Conservation (phyloP, 83 land plant genomes). For the Diphasiastrum complanatum region DNA sequence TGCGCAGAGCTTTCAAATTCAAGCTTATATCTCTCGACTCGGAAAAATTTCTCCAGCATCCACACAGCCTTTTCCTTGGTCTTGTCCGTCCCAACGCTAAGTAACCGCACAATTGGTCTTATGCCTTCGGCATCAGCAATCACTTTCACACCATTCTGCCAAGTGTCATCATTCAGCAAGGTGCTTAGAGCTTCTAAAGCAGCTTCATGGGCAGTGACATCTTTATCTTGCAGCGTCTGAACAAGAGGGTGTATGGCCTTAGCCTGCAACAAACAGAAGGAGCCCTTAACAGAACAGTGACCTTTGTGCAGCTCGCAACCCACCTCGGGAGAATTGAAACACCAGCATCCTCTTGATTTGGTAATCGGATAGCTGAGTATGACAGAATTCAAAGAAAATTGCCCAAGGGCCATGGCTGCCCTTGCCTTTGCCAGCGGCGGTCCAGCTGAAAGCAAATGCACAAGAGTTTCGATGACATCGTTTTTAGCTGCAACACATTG, state of each 20-base stretch:
- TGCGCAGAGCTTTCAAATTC: conserved; percentile 47
- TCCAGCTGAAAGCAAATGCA: conserved; percentile 41
- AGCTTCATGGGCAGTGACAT: conserved; percentile 55
- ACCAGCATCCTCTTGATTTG: conserved; percentile 33
- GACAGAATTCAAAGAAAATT: conserved; percentile 48
- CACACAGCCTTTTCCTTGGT: conserved; percentile 54
- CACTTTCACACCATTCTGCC: conserved; percentile 44
- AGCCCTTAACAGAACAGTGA: conserved; percentile 38
- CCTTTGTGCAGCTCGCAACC: conserved; percentile 53
- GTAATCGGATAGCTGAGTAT: conserved; percentile 25
- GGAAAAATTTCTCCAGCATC: conserved; percentile 53
- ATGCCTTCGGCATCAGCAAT: conserved; percentile 45
- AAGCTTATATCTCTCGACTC: conserved; percentile 33
- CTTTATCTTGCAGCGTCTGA: conserved; percentile 42
- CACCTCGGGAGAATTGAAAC: conserved; percentile 37
- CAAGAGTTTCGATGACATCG: conserved; percentile 43
- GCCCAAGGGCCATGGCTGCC: conserved; percentile 53
- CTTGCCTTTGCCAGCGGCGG: conserved; percentile 31
- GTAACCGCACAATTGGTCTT: conserved; percentile 35
- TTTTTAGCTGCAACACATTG: conserved; percentile 37
- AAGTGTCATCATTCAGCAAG: conserved; percentile 49
- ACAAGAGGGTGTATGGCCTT: conserved; percentile 42
- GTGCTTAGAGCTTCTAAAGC: conserved; percentile 46
- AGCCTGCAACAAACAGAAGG: conserved; percentile 61
- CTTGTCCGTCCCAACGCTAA: conserved; percentile 38